Base-by-base conservation (phyloP, 2,329 filamentous ascomycete species). In the Ceratocystis papillata region DNA sequence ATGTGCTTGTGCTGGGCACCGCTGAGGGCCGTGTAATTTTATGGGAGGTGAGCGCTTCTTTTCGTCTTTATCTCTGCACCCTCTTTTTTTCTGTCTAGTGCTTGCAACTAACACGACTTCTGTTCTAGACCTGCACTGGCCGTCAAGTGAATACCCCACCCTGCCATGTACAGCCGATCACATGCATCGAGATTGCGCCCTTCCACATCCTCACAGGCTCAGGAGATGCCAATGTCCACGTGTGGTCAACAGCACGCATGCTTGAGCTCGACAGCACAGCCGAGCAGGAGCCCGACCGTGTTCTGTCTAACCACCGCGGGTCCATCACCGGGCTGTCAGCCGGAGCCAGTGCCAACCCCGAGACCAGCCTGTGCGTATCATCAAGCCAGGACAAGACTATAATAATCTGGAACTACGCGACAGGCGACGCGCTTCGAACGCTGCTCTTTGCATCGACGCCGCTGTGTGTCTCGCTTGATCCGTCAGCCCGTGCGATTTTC, bases 381-480 rank as follows among this genome's bases (percentile, higher is more conserved):
- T 84, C 87, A 5, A 90, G 90, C 70, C 86, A 84, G 71, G 94
- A 97, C 77, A 92, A 89, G 76, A 94, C 90, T 6, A 90, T 90
- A 71, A 87, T 96, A 71, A 80, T 96, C 68, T 99, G 94, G 94
- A 92, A 97, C 76, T 95, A 95, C 73, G 84, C 86, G 69, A 89
- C 85, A 0, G 90, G 90, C 48, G 83, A 84, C 68, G 79, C 87
- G 10, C 78, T 97, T 67, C 85, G 92, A 55, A 97, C 91, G 3
- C 85, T 95, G 69, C 80, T 97, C 50, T 84, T 97, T 66, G 84
- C 89, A 1, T 80, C 81, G n/a, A 78, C 82, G 20, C 90, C 92
- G 17, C 79, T 87, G 37, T 91, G 87, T 71, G 74, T 93, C 44
- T 79, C 83, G 7, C 78, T 97, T 3, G 94, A 97, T 74, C 88